Base-by-base conservation (phyloP, 208 protist species). In the Wallacemonas sp. region DNA sequence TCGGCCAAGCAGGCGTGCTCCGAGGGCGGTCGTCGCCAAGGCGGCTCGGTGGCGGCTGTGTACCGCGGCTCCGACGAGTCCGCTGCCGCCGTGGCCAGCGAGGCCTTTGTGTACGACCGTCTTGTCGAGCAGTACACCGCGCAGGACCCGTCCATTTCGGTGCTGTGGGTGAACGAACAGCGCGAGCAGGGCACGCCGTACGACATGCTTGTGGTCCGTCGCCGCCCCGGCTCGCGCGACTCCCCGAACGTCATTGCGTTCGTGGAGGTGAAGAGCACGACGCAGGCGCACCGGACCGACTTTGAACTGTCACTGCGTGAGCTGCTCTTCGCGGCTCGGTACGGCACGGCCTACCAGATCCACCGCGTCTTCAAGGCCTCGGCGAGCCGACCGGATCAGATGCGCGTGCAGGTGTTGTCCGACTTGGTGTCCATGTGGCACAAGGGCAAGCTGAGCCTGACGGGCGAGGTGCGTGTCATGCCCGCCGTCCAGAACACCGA, bases 211-310 rank as follows among this genome's bases (percentile, higher is more conserved):
- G 61, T 93, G 5, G 26, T 87, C 11, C 74, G 75, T n/a, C 57
- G 63, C 12, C 57, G 71, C 23, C 61, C 52, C 38, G 23, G 42
- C 8, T 22, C 26, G 28, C 20, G 20, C 31, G 31, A 59, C n/a
- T 16, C 18, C 10, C 52, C 52, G 12, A 59, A 87, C 7, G 76
- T 96, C 8, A 23, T 96, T 18, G 57, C 46, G 11, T 93, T 84
- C 42, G 65, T 92, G 25, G 91, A 96, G 64, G 91, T 96, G 32
- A 96, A 96, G 74, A 88, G 78, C 22, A 96, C 91, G 1, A 81
- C 74, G 39, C 85, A 80, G 18, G 48, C 61, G 0, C 67, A 67
- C 8, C 77, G 87, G 0, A 62, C 65, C 1, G 86, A 91, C 54
- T 96, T 96, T 79, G 87, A 96, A 66, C 65, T 96, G 52, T 93